Evolutionary conservation across 2,329 filamentous ascomycete genomes (phyloP), one percentile per base, ranked within the genome.

Genomic region (Rhynchosporium agropyri): DNA sequence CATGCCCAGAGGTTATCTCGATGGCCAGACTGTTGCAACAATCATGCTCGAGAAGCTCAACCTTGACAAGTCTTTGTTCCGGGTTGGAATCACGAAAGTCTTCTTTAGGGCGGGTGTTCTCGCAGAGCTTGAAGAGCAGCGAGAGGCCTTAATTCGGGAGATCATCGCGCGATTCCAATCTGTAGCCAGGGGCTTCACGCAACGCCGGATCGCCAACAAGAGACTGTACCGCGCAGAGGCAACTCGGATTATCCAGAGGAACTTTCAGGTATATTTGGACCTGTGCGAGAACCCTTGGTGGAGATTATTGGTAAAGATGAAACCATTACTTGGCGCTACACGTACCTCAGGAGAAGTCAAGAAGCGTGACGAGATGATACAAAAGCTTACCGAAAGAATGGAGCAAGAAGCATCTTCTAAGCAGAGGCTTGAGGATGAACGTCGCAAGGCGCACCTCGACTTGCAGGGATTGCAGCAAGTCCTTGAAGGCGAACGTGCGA

Each of bases 61-160:
- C 20, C 83, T 99, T 69, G 95, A 99, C 75, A 88, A 83, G 67
- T 84, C 91, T 10, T 84, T 96, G 67, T 99, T 96, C 76, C 90
- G 96, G 28, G 92, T 99, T 62, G 95, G 95, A 71, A 81, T 97
- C 62, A 97, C 92, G 29, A 99, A 99, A 77, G 94, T 99, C 12
- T 99, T 99, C 79, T 99, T 99, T 83, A 85, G 96, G 66, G 92
- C 95, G 49, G 95, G 95, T 63, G 94, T 99, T 2, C 83, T 99
- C 53, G 95, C 95, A 43, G 95, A 99, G 75, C 82, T 99, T 13
- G 95, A 99, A 84, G 96, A 98, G 76, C 91, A 96, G 75, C 89
- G 95, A 62, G 95, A 99, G 75, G 83, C 91, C 2, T 82, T 99
- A 26, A 98, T 99, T 69, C 89, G 91, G 7, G 90, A 97, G 67